Base-by-base conservation (phyloP, 495 filamentous ascomycete species). In the Alectoria sarmentosa region DNA sequence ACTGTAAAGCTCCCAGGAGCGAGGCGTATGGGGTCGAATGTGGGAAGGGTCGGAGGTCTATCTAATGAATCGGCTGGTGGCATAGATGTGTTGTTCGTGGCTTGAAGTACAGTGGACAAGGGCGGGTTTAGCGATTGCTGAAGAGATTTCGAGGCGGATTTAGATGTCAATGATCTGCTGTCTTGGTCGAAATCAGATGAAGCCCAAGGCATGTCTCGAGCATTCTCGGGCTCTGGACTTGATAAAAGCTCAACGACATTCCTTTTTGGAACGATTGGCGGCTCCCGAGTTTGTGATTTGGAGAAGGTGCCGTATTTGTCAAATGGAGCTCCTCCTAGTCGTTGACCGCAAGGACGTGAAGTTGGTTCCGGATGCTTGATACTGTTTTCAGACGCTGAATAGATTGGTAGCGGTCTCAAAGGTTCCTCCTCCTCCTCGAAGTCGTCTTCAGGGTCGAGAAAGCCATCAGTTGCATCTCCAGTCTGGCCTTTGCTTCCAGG, bases 1-100 rank as follows among this genome's bases (percentile, higher is more conserved):
- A 95, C 80, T 0, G 84, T 88, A 74, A 92, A 95, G 37, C 80
- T 80, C 8, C 83, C 81, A 0, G 88, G 84, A 0, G 80, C 73
- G 23, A 93, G 74, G 26, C 76, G 63, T 64, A 91, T 85, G 1
- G 90, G 86, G 0, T 71, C 72, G 64, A 88, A 86, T 1, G 68
- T 70, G 1, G 84, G 83, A 34, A 86, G 70, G 0, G 65, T 34
- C 36, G 46, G 39, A 32, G 44, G 21, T 0, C 19, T 64, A 30
- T 21, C 42, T 14, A 56, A 15, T 30, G 36, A 36, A 30, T 17
- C 21, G 26, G 39, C 34, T 21, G 38, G 41, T 56, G 60, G 14
- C 4, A 36, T 46, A 1, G 54, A 9, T 3, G 28, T 32, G 11
- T 10, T 32, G 15, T 38, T 6, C 37, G 30, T 48, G 21, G 37